phyloP scores from a whole-genome alignment of 495 filamentous ascomycete genomes.

The Ramalina intermedia region DNA sequence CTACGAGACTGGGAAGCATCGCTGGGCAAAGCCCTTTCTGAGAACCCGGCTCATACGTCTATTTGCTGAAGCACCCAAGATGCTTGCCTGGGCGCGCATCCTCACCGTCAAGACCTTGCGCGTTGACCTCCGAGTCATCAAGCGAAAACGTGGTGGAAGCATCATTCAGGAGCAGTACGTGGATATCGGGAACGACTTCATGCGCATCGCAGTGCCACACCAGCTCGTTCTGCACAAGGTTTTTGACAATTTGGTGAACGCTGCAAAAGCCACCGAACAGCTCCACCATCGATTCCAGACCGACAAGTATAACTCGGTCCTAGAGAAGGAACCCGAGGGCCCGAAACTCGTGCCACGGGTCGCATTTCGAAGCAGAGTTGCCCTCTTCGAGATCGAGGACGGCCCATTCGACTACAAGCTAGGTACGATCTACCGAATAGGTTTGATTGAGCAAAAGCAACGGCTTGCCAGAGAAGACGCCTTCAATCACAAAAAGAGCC shows the following conservation, averaged over 20 bases:
- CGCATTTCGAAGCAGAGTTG: slow-evolving; percentile 61
- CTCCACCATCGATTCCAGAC: slow-evolving; percentile 83
- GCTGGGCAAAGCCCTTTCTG: slow-evolving; percentile 69
- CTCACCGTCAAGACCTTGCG: slow-evolving; percentile 68
- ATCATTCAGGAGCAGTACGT: slow-evolving; percentile 65
- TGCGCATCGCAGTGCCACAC: slow-evolving; percentile 83
- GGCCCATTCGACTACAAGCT: slow-evolving; percentile 96
- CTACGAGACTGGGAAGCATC: slow-evolving; percentile 66
- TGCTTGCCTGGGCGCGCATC: slow-evolving; percentile 72
- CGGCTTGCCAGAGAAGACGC: slow-evolving; percentile 81
- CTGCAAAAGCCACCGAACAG: slow-evolving; percentile 72
- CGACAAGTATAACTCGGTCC: slow-evolving; percentile 70
- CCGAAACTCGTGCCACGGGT: slow-evolving; percentile 78
- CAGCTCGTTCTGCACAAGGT: slow-evolving; percentile 82
- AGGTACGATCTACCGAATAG: slow-evolving; percentile 77
- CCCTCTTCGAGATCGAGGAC: slow-evolving; percentile 88
- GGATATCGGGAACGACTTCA: slow-evolving; percentile 72
- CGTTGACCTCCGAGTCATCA: slow-evolving; percentile 63
- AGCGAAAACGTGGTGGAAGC: slow-evolving; percentile 45
- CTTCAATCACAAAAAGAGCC: slow-evolving; percentile 73
- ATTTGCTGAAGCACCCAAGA: slow-evolving; percentile 71
- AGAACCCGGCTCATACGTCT: slow-evolving; percentile 62
- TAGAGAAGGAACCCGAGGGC: slow-evolving; percentile 65
- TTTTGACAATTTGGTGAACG: slow-evolving; percentile 83
- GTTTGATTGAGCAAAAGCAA: slow-evolving; percentile 77